A percentile compares a stretch with the other conserved stretches of the same genome.
Evolutionary conservation across 345 rosid genomes (phyloP).

Genomic region (Acer campestre): DNA sequence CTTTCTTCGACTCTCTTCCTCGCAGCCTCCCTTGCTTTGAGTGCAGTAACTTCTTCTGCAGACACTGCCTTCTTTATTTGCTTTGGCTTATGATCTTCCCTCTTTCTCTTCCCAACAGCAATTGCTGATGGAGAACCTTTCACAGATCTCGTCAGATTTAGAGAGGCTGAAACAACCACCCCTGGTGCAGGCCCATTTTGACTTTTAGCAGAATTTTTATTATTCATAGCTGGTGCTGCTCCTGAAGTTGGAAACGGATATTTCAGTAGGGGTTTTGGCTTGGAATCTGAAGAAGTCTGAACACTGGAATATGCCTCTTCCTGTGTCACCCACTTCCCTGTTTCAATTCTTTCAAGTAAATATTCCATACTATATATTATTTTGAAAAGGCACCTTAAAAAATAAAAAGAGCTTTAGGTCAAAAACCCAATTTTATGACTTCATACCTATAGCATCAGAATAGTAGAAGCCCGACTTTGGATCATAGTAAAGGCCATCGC

Average conservation of each 20-base stretch:
- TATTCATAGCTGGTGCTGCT: conserved; percentile 36
- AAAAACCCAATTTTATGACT: background rate
- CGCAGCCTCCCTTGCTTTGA: conserved; percentile 94
- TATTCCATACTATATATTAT: conserved; percentile 13
- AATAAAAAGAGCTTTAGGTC: conserved; percentile 5
- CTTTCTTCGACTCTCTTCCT: conserved; percentile 90
- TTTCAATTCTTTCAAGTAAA: conserved; percentile 34
- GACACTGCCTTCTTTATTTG: conserved; percentile 66
- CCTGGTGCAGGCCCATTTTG: conserved; percentile 55
- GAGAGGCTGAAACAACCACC: conserved; percentile 57
- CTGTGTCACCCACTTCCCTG: conserved; percentile 88
- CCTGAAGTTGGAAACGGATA: conserved; percentile 36
- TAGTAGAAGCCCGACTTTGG: conserved; percentile 86
- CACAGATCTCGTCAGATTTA: conserved; percentile 63
- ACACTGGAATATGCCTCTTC: conserved; percentile 74
- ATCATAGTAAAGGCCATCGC: conserved; percentile 68
- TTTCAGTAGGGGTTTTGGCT: conserved; percentile 34
- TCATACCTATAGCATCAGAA: conserved; percentile 76
- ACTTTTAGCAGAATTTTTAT: conserved; percentile 28
- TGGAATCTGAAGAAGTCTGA: conserved; percentile 40
- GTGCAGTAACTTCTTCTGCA: conserved; percentile 78
- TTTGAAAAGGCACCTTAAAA: background rate
- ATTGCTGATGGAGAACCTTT: conserved; percentile 76
- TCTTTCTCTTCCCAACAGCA: conserved; percentile 68
- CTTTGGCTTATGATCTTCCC: conserved; percentile 66